A percentile compares a stretch with the other conserved stretches of the same genome.
These are phyloP conservation scores for Crotalaria pallida DNA, from an alignment of 306 rosid genomes.

Conservation along the genomic window DNA sequence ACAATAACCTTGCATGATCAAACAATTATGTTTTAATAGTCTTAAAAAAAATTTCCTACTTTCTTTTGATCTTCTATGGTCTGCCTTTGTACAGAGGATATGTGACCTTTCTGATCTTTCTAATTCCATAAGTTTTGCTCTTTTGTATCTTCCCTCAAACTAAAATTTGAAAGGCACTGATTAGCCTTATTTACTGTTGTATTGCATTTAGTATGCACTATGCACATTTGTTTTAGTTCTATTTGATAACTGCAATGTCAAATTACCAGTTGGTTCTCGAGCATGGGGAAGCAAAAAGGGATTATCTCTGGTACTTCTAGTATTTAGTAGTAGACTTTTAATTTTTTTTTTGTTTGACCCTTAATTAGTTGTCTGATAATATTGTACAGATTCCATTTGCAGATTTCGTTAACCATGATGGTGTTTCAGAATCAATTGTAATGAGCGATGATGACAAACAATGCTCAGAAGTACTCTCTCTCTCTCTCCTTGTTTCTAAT, in stretches of 20 bases:
- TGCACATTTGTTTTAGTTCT: neutral
- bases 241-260: conserved; percentile 26
- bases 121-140: conserved; percentile 1
- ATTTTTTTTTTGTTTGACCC: conserved; percentile 12
- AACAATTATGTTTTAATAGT: neutral
- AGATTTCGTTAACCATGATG: conserved; percentile 78
- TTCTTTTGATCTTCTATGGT: neutral
- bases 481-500: conserved; percentile 8
- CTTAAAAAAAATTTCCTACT: too few species aligned
- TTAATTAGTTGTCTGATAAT: conserved; percentile 9
- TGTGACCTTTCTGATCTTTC: neutral
- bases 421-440: conserved; percentile 59
- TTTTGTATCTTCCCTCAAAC: neutral
- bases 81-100: neutral
- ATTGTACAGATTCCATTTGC: conserved; percentile 79
- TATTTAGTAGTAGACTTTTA: conserved; percentile 1
- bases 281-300: conserved; percentile 82
- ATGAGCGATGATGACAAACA: conserved; percentile 58
- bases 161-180: neutral
- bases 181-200: conserved; percentile 7
- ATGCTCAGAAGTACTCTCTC: conserved; percentile 55
- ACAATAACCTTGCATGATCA: neutral
- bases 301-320: conserved; percentile 65
- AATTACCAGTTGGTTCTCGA: conserved; percentile 74
- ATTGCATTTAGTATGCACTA: neutral